phyloP scores from a whole-genome alignment of 495 filamentous ascomycete genomes.

The Neurospora sp. region DNA sequence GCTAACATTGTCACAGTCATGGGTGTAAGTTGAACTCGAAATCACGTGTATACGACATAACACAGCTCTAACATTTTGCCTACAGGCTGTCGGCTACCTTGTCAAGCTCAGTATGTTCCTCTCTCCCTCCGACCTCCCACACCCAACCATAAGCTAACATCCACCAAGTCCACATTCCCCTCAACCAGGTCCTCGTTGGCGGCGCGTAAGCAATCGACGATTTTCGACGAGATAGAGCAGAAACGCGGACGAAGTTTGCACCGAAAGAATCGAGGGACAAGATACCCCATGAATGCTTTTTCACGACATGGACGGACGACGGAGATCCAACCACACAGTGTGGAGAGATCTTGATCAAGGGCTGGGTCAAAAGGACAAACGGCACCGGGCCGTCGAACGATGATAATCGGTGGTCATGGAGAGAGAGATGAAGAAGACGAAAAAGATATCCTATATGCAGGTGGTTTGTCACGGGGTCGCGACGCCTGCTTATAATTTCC shows the following conservation, averaged over 20 bases:
- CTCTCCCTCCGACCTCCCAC: neutral
- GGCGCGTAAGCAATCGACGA: conserved; percentile 23
- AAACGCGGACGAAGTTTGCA: neutral
- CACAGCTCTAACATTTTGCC: neutral
- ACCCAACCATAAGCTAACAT: neutral
- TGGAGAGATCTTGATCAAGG: neutral
- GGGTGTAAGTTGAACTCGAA: conserved; percentile 11
- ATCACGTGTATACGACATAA: neutral
- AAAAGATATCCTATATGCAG: neutral
- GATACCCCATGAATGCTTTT: neutral
- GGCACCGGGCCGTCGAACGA: neutral
- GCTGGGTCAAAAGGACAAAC: neutral
- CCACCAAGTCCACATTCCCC: conserved; percentile 23
- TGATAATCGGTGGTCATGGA: neutral
- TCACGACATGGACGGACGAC: neutral
- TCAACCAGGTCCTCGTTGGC: conserved; percentile 39
- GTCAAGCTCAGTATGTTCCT: conserved; percentile 71
- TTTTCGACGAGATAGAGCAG: neutral
- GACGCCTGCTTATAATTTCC: neutral
- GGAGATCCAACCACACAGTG: neutral
- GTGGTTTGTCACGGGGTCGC: neutral
- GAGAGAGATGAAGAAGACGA: neutral
- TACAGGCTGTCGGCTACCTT: conserved; percentile 63
- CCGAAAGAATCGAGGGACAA: neutral
- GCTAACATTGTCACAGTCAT: conserved; percentile 13